Evolutionary conservation across 768 basidiomycete genomes (phyloP).

Genomic region (Naganishia onofrii): DNA sequence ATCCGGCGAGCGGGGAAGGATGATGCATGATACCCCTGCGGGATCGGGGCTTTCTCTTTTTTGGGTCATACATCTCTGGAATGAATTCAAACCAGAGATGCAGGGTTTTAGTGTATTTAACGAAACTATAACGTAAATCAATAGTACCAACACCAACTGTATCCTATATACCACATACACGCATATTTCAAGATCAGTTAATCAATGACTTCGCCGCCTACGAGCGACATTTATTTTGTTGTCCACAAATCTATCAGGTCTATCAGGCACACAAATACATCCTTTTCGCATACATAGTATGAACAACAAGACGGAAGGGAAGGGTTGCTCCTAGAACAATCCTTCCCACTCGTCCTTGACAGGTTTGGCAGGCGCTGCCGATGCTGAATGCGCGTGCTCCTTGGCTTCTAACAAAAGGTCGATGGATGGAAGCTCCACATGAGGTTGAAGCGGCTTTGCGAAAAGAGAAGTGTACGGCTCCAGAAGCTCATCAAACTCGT

Average conservation of each 20-base stretch:
- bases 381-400: constrained; percentile 27
- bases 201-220: not conserved
- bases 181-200: not conserved
- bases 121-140: not conserved
- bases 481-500: constrained; percentile 47
- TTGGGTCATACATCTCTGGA: too few species aligned
- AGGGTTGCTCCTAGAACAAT: constrained; percentile 34
- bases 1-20: constrained; percentile 1
- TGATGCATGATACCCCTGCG: not conserved
- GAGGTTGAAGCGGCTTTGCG: constrained; percentile 39
- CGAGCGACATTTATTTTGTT: too few species aligned
- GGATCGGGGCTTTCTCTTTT: not conserved
- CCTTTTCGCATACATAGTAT: not conserved
- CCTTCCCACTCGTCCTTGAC: constrained; percentile 49
- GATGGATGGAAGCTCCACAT: constrained; percentile 34
- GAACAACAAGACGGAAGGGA: not conserved
- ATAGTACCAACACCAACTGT: not conserved
- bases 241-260: not conserved
- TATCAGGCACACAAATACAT: not conserved
- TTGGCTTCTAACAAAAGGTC: constrained; percentile 36
- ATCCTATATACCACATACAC: constrained; percentile 6
- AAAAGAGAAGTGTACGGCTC: constrained; percentile 46
- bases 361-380: not conserved
- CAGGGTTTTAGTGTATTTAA: not conserved
- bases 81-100: not conserved